phyloP scores from a whole-genome alignment of 2,329 filamentous ascomycete species.

The Lasiodiplodia gonubiensis region DNA sequence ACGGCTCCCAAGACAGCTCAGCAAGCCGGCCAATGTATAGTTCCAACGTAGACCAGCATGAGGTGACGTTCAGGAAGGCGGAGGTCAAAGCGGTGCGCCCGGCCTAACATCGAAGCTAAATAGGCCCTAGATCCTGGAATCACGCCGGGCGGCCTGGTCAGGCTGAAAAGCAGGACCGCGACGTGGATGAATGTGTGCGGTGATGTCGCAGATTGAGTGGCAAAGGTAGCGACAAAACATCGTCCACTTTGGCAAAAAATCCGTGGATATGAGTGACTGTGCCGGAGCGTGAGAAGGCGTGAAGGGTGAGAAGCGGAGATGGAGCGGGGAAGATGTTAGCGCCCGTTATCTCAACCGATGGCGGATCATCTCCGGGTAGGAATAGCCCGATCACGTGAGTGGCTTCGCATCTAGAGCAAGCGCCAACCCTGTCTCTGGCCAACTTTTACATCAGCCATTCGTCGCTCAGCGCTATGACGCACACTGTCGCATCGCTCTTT shows the following conservation, averaged over 20 bases:
- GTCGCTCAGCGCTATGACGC: conserved; percentile 16
- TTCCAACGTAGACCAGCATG: neutral
- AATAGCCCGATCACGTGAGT: neutral
- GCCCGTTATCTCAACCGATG: neutral
- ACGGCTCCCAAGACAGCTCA: neutral
- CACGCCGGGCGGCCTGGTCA: neutral
- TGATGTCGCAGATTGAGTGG: neutral
- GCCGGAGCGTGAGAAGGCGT: too few species aligned
- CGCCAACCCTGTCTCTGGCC: conserved; percentile 13
- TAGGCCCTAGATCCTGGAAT: neutral
- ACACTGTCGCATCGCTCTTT: neutral
- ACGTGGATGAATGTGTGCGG: neutral
- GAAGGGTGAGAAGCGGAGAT: neutral
- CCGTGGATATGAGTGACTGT: neutral
- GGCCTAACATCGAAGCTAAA: conserved; percentile 1
- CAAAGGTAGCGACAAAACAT: neutral
- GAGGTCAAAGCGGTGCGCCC: neutral
- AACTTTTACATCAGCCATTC: conserved; percentile 19
- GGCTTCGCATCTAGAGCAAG: neutral
- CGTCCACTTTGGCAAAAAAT: neutral
- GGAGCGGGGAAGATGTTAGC: neutral
- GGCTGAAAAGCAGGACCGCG: neutral
- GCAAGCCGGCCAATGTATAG: neutral
- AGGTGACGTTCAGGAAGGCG: neutral
- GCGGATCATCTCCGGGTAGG: conserved; percentile 1